Base-by-base conservation (phyloP, 805 yeast species). In the Lachancea quebecensis region DNA sequence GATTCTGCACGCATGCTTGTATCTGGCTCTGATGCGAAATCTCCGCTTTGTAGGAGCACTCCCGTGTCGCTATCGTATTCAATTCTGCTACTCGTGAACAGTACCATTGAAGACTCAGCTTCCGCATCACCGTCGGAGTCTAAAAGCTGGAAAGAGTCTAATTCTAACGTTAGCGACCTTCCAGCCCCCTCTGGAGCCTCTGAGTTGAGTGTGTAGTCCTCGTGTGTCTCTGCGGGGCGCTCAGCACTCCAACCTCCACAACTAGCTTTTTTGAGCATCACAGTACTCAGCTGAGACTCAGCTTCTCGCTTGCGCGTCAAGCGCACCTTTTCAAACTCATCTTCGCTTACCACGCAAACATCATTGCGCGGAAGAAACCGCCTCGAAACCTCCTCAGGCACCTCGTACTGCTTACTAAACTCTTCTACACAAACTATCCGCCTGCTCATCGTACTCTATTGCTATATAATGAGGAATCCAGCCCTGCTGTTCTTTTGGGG, bases 351-450 rank as follows among this genome's bases (percentile, higher is more conserved):
- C 14, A 42, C 35, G 14, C 14, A 25, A 10, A 44, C 45, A 27
- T 41, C 41, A 14, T 40, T 31, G 10, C 32, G 17, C 32, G 47
- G 46, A n/a, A 45, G 28, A 15, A 44, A 38, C 15, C 40, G 33
- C 15, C 32, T 31, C 2, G 41, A 35, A 9, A 47, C 37, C 12
- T 28, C 43, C 12, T 18, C 36, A 4, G 45, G 43, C 27, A 47
- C 25, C 7, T 35, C 30, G 25, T 43, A 47, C 18, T 21, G 21
- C 25, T 27, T 14, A 16, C 40, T 34, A 41, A 47, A 47, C 33
- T 47, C 50, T 18, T 30, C 35, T 30, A 44, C 28, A 18, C 45
- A 37, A 33, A 47, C 46, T 11, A 47, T 44, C 11, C 41, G 34
- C 18, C 25, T n/a, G 29, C 41, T 34, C 46, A 43, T 43, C 17